Evolutionary conservation across 805 yeast species (phyloP).

Genomic region (Saccharomyces eubayanus): DNA sequence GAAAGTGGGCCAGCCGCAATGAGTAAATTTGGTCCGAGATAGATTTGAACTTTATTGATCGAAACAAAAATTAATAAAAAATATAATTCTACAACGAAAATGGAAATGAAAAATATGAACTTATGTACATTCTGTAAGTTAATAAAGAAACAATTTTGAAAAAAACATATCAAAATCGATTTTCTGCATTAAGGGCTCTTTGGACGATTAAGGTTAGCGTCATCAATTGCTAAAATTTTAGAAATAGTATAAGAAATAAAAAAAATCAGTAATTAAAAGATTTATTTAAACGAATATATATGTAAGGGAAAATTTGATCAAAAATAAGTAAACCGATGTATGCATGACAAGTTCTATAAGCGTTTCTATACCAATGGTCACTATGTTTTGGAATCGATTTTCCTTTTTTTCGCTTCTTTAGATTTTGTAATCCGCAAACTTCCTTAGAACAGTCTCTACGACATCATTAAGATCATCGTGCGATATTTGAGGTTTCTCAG

Average conservation of each 20-base stretch:
- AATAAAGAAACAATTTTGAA: neutral
- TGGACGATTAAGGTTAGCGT: neutral
- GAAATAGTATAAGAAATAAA: neutral
- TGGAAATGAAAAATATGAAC: neutral
- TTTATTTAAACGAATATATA: neutral
- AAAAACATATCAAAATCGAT: neutral
- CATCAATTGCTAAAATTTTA: neutral
- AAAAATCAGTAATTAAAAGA: neutral
- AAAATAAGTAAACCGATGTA: neutral
- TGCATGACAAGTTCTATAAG: neutral
- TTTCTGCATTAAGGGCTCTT: neutral
- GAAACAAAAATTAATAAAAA: neutral
- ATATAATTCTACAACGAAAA: neutral
- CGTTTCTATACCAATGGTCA: neutral
- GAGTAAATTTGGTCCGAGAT: conserved; percentile 87
- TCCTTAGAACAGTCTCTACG: neutral
- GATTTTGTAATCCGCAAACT: neutral
- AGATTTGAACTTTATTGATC: conserved; percentile 9
- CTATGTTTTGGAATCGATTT: neutral
- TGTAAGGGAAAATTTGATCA: neutral
- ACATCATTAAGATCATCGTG: neutral
- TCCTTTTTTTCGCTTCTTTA: neutral
- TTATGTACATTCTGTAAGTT: neutral
- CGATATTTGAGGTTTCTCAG: conserved; percentile 59
- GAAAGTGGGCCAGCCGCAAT: conserved; percentile 87